phyloP scores from a whole-genome alignment of 2,329 filamentous ascomycete species.

The Arthroderma sp. region DNA sequence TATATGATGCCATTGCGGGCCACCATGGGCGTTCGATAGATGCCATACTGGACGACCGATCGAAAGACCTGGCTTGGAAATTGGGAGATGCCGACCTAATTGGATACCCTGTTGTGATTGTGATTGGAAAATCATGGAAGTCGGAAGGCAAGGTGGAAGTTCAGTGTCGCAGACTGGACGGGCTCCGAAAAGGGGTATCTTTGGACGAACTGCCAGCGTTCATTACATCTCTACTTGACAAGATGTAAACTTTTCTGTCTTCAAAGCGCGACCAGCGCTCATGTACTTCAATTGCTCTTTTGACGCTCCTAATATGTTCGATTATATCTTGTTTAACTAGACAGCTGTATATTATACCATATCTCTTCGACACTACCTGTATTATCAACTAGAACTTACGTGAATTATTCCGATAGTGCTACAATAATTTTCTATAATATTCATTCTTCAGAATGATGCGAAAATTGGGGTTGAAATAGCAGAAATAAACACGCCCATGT shows the following conservation, averaged over 20 bases:
- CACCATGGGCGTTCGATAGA: slow-evolving; percentile 36
- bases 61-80: slow-evolving; percentile 64
- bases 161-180: slow-evolving; percentile 56
- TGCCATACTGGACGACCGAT: slow-evolving; percentile 60
- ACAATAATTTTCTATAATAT: too few relatives aligned
- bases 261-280: too few relatives aligned
- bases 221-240: slow-evolving; percentile 36
- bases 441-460: too few relatives aligned
- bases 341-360: too few relatives aligned
- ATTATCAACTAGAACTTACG: too few relatives aligned
- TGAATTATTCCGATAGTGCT: too few relatives aligned
- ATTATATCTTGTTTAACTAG: too few relatives aligned
- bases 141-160: slow-evolving; percentile 52
- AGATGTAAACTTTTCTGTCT: slow-evolving; percentile 32
- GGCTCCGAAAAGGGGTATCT: slow-evolving; percentile 45
- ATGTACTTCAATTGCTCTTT: too few relatives aligned
- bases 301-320: too few relatives aligned
- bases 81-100: slow-evolving; percentile 78
- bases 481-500: too few relatives aligned
- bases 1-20: slow-evolving; percentile 50
- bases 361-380: too few relatives aligned
- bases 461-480: too few relatives aligned
- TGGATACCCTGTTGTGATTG: slow-evolving; percentile 72
- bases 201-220: slow-evolving; percentile 37
- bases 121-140: slow-evolving; percentile 62